Percentiles rank a stretch among this genome's conserved stretches.
phyloP scores from a whole-genome alignment of 2,329 filamentous ascomycete species.

The Immersiporthe knoxdaviesiana region DNA sequence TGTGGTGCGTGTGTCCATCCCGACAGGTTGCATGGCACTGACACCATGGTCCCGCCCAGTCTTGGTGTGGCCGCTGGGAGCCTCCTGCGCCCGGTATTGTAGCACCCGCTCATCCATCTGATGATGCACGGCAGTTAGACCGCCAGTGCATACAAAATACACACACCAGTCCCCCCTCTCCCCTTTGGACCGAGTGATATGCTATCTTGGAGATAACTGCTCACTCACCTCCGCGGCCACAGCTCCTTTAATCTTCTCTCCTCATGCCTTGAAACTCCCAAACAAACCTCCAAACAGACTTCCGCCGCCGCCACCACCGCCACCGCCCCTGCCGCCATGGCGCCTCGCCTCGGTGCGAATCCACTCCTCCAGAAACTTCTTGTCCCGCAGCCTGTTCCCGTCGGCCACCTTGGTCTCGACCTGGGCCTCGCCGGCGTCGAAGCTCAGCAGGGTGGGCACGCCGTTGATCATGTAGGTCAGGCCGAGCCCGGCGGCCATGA shows the following conservation, averaged over 20 bases:
- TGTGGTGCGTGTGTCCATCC: not conserved
- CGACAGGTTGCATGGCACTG: too few species aligned
- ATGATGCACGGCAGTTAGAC: not conserved
- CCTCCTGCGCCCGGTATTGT: too few species aligned
- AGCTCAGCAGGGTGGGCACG: constrained; percentile 61
- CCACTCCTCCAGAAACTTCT: constrained; percentile 29
- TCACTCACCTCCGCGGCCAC: not conserved
- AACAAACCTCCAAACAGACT: constrained; percentile 38
- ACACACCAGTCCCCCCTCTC: too few species aligned
- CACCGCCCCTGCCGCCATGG: constrained; percentile 27
- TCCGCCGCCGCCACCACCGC: constrained; percentile 10
- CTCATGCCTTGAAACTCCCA: constrained; percentile 34
- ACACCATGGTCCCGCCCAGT: too few species aligned
- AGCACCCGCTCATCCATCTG: too few species aligned
- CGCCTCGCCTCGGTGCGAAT: constrained; percentile 30
- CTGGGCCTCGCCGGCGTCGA: constrained; percentile 59
- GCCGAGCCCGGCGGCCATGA: constrained; percentile 53
- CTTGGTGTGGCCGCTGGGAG: too few species aligned
- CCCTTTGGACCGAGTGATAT: too few species aligned
- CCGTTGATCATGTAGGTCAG: constrained; percentile 61
- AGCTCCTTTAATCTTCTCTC: not conserved
- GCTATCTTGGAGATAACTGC: too few species aligned
- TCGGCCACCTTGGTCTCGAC: constrained; percentile 53
- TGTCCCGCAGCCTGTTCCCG: constrained; percentile 45
- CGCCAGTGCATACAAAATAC: too few species aligned